Conservation (phyloP, 176 grass and related monocot genomes). For the Hordeum marinum region DNA sequence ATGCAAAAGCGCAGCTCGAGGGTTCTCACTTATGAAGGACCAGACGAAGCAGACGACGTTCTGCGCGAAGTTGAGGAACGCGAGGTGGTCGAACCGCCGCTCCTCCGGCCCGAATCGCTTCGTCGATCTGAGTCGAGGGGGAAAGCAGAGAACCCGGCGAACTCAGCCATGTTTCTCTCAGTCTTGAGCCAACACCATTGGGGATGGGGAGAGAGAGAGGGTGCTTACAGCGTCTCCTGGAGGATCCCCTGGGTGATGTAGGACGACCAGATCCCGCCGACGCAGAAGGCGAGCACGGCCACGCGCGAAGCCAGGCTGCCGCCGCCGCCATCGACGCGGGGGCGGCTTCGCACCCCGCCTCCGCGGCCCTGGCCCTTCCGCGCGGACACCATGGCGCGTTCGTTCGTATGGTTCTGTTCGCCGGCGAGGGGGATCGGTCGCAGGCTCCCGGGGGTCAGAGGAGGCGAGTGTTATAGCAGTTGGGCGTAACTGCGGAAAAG, state of each 20-base stretch:
- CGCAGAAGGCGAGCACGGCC: conserved; percentile 80
- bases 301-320: conserved; percentile 40
- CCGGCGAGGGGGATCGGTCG: not conserved
- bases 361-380: conserved; percentile 20
- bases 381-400: conserved; percentile 37
- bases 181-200: not conserved
- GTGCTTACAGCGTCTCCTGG: conserved; percentile 81
- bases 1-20: not conserved
- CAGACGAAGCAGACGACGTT: conserved; percentile 83
- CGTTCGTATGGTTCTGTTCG: not conserved
- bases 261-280: conserved; percentile 88
- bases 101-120: conserved; percentile 85
- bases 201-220: not conserved
- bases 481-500: conserved; percentile 9
- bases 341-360: not conserved
- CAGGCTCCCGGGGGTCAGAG: not conserved
- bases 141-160: not conserved
- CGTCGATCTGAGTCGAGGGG: conserved; percentile 58
- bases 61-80: conserved; percentile 95
- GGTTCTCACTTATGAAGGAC: conserved; percentile 84
- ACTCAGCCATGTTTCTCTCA: not conserved
- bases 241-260: conserved; percentile 97
- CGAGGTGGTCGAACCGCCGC: conserved; percentile 83
- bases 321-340: conserved; percentile 4
- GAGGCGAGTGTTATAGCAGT: conserved; percentile 21